phyloP scores from a whole-genome alignment of 345 rosid species.

The Gossypium australe region DNA sequence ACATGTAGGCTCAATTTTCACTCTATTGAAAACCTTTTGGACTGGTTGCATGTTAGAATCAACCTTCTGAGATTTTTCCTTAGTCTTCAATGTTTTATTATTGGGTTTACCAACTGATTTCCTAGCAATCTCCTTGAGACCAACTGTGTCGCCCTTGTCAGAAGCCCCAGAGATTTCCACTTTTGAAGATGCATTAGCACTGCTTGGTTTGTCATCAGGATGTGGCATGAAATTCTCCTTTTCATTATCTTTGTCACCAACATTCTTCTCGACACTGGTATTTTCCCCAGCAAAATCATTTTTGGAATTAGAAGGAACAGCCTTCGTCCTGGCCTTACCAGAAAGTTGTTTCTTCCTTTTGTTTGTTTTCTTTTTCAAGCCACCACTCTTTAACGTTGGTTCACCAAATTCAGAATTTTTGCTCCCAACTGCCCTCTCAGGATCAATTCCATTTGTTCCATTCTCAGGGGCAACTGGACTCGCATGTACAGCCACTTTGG shows the following conservation, averaged over 20 bases:
- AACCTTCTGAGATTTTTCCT: constrained; percentile 21
- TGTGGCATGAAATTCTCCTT: constrained; percentile 17
- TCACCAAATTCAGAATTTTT: constrained; percentile 18
- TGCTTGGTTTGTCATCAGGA: constrained; percentile 12
- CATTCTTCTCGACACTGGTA: constrained; percentile 13
- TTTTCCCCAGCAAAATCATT: constrained; percentile 18
- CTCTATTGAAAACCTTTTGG: constrained; percentile 19
- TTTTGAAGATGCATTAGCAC: constrained; percentile 11
- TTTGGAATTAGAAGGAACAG: constrained; percentile 19
- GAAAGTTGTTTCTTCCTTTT: constrained; percentile 27
- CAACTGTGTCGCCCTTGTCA: constrained; percentile 26
- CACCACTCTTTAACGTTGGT: constrained; percentile 18
- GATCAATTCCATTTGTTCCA: constrained; percentile 17
- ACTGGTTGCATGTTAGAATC: constrained; percentile 17
- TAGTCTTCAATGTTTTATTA: constrained; percentile 20
- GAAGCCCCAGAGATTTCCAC: constrained; percentile 17
- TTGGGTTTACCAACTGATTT: constrained; percentile 27
- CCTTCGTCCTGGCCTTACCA: constrained; percentile 25
- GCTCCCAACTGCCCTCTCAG: constrained; percentile 15
- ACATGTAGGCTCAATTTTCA: constrained; percentile 35
- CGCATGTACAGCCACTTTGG: neutral
- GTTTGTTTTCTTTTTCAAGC: constrained; percentile 14
- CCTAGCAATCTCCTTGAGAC: constrained; percentile 15
- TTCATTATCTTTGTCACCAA: constrained; percentile 16
- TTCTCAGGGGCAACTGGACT: constrained; percentile 17